Conservation (phyloP, 768 basidiomycete genomes). For the Chalciporus chontae region DNA sequence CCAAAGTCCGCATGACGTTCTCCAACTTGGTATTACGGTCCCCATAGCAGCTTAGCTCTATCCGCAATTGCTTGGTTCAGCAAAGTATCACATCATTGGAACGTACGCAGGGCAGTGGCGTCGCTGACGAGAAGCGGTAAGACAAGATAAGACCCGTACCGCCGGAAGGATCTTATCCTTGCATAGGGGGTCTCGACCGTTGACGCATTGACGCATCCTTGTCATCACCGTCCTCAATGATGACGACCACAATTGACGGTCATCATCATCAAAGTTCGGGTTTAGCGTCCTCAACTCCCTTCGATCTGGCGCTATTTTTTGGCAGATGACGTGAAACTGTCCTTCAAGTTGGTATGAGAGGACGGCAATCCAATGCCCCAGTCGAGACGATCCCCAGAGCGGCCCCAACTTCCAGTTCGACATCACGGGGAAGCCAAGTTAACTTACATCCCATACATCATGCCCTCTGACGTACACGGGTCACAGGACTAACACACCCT, state of each 20-base stretch:
- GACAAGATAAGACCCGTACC: conserved; percentile 3
- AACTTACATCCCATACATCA: not conserved
- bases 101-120: not conserved
- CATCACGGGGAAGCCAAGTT: not conserved
- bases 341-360: not conserved
- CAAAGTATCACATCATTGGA: not conserved
- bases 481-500: not conserved
- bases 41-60: not conserved
- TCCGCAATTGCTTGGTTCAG: not conserved
- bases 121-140: not conserved
- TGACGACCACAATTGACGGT: not conserved
- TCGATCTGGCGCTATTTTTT: not conserved
- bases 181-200: not conserved
- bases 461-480: not conserved
- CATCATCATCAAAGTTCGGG: not conserved
- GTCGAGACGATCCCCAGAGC: not conserved
- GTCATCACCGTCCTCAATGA: not conserved
- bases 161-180: conserved; percentile 19
- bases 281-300: not conserved
- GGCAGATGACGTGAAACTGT: not conserved
- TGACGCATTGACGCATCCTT: not conserved
- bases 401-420: not conserved
- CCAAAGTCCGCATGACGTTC: not conserved
- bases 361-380: not conserved
- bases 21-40: not conserved